phyloP scores from a whole-genome alignment of 768 basidiomycete genomes.

The Pulveroboletus sp. region DNA sequence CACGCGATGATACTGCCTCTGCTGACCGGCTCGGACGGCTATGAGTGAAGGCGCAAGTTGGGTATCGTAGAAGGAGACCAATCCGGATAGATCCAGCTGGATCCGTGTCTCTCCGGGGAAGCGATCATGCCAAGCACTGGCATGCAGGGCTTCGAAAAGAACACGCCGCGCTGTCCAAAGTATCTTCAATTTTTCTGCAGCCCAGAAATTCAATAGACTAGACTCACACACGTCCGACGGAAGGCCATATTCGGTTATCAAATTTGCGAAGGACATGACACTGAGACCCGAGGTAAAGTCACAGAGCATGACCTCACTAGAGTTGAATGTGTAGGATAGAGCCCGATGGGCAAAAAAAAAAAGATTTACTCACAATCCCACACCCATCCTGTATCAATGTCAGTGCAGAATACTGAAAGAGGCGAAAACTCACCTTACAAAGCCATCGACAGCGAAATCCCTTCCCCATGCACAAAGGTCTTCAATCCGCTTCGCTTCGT shows the following conservation, averaged over 20 bases:
- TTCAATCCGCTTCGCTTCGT: slow-evolving; percentile 24
- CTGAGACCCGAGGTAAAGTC: no score
- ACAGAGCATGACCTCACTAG: no score
- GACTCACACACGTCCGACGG: neutral
- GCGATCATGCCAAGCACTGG: slow-evolving; percentile 31
- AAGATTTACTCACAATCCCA: slow-evolving; percentile 25
- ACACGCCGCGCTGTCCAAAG: neutral
- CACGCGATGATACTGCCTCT: slow-evolving; percentile 33
- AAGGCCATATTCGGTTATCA: neutral
- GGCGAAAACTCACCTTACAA: slow-evolving; percentile 34
- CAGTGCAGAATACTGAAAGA: neutral
- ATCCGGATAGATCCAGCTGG: slow-evolving; percentile 29
- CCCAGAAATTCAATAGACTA: neutral
- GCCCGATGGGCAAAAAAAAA: neutral
- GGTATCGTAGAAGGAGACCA: slow-evolving; percentile 39
- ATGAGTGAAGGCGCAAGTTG: slow-evolving; percentile 31
- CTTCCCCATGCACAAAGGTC: slow-evolving; percentile 1
- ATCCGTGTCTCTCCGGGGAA: slow-evolving; percentile 37
- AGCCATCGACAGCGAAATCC: slow-evolving; percentile 42
- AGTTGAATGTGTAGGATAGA: neutral
- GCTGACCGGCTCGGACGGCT: slow-evolving; percentile 16
- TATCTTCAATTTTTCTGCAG: neutral
- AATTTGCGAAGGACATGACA: slow-evolving; percentile 19
- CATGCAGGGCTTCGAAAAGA: slow-evolving; percentile 6
- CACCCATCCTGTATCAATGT: slow-evolving; percentile 7